Percentiles rank a stretch among this genome's conserved stretches.
Conservation (phyloP, 495 filamentous ascomycete species). For the Parachaetomium inaequale region DNA sequence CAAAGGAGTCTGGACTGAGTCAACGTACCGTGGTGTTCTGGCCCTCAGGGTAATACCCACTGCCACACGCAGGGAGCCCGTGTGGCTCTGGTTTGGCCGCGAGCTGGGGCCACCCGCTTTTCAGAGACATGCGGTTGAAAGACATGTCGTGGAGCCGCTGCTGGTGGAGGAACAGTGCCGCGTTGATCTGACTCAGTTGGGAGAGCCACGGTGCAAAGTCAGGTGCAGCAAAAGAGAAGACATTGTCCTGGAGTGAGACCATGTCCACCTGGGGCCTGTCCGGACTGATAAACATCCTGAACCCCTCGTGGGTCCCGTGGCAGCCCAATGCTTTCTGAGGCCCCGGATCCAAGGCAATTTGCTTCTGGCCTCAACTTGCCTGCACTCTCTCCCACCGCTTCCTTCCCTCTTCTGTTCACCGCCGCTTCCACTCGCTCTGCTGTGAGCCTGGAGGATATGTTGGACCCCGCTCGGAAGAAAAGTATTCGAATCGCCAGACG, state of each 20-base stretch:
- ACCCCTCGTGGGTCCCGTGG: not conserved
- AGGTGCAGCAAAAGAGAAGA: constrained; percentile 3
- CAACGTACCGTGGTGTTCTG: constrained; percentile 4
- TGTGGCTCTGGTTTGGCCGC: constrained; percentile 3
- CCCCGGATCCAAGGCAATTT: not conserved
- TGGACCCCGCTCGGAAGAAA: constrained; percentile 2
- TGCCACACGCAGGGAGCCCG: not conserved
- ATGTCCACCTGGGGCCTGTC: constrained; percentile 11
- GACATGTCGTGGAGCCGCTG: constrained; percentile 16
- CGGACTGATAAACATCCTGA: constrained; percentile 24
- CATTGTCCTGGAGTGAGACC: constrained; percentile 5
- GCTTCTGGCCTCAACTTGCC: constrained; percentile 1
- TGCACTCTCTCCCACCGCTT: constrained; percentile 9
- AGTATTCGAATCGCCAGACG: constrained; percentile 12
- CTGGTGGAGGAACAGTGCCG: constrained; percentile 1
- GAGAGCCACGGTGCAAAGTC: not conserved
- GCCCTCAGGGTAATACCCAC: not conserved
- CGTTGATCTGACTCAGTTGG: constrained; percentile 12
- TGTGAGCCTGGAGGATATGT: not conserved
- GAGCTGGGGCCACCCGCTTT: not conserved
- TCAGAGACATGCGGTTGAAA: constrained; percentile 11
- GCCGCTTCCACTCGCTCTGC: constrained; percentile 5
- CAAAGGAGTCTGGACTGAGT: constrained; percentile 1
- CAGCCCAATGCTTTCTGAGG: not conserved
- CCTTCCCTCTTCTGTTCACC: constrained; percentile 8